phyloP scores from a whole-genome alignment of 768 basidiomycete genomes.

The Leccinum boreale region DNA sequence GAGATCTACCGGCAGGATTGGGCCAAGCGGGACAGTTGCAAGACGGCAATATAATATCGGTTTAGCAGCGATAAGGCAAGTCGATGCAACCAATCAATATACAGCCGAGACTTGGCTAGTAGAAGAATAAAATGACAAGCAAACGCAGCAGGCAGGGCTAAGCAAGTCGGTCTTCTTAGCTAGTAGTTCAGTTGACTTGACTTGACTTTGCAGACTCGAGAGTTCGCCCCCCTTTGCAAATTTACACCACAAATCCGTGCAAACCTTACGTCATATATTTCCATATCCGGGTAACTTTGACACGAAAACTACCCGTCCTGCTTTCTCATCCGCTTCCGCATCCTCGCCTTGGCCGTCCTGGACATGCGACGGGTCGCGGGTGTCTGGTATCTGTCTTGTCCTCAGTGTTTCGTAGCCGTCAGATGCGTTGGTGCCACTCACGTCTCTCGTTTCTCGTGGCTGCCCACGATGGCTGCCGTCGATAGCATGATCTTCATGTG shows the following conservation, averaged over 20 bases:
- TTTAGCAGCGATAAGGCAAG: slow-evolving; percentile 19
- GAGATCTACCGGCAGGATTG: slow-evolving; percentile 32
- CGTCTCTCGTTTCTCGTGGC: slow-evolving; percentile 34
- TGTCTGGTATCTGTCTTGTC: slow-evolving; percentile 50
- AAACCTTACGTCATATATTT: slow-evolving; percentile 23
- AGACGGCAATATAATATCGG: slow-evolving; percentile 18
- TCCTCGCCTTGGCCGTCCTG: slow-evolving; percentile 54
- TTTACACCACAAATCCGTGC: slow-evolving; percentile 16
- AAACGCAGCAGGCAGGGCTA: neutral
- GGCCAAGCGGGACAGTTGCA: slow-evolving; percentile 18
- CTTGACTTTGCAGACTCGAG: neutral
- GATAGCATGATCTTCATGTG: slow-evolving; percentile 72
- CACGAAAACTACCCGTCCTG: slow-evolving; percentile 20
- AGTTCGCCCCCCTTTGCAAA: neutral
- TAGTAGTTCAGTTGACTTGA: neutral
- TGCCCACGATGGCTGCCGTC: slow-evolving; percentile 38
- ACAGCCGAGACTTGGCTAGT: slow-evolving; percentile 10
- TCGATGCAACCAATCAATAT: slow-evolving; percentile 21
- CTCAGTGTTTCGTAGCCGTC: slow-evolving; percentile 6
- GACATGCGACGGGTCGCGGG: slow-evolving; percentile 52
- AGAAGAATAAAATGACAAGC: slow-evolving; percentile 9
- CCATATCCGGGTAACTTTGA: slow-evolving; percentile 9
- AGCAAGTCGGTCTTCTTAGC: neutral
- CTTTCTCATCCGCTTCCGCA: slow-evolving; percentile 43
- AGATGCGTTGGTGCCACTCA: slow-evolving; percentile 26